Evolutionary conservation across 2,329 filamentous ascomycete genomes (phyloP), one percentile per base, ranked within the genome.

Genomic region (Didymella segeticola): DNA sequence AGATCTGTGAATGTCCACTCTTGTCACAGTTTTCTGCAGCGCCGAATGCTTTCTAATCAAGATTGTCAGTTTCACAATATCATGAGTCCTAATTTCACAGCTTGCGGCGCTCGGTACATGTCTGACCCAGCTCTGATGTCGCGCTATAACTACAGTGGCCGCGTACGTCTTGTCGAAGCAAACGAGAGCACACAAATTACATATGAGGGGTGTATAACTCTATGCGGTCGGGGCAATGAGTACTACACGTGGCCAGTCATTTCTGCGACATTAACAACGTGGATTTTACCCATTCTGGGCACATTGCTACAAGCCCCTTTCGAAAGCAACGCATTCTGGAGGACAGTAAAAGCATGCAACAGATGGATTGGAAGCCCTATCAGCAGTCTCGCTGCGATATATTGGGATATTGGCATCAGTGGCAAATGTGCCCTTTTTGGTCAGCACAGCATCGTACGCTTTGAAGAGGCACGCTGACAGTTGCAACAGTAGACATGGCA

Each of bases 231-330:
- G 8, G 68, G 62, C 15, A 62, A 54, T n/a, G 62, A 68, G 15
- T 70, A 57, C 38, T 73, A 74, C 37, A 48, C 55, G 1, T 75
- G 70, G 73, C 43, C 55, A 5, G 54, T 62, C 12, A 54, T 62
- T 7, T 64, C 64, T 23, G 53, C 38, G 4, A 73, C 72, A 1
- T 69, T 74, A 20, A 74, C 69, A 5, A 75, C 73, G 15, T 76
- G 72, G 73, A 64, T 75, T 4, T 47, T 75, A 11, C 73, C 72
- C 2, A 60, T 75, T 12, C 57, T 75, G 8, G 71, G 71, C 12
- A 66, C 69, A 4, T 43, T 76, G 17, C 54, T 75, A 7, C 74
- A 75, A 47, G 74, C 72, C 10, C 74, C 74, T 1, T 75, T 73
- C 48, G 68, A 73, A 20, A 75, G 71, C 42, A 75, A 76, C 43